Conservation (phyloP, 768 basidiomycete species). For the Auricularia cornea region DNA sequence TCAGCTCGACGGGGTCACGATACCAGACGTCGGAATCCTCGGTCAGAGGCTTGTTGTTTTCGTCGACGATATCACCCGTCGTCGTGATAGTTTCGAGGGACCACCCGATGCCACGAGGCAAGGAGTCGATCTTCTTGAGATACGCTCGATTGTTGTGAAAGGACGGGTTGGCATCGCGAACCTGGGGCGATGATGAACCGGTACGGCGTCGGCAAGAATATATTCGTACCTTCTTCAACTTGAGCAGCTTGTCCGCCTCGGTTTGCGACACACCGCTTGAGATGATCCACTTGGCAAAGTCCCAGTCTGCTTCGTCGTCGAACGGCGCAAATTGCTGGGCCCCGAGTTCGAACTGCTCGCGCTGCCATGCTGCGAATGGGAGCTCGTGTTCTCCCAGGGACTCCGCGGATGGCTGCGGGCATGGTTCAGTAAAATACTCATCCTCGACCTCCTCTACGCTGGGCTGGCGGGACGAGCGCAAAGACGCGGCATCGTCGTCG, state of each 20-base stretch:
- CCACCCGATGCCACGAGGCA: constrained; percentile 20
- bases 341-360: no score
- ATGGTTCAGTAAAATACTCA: no score
- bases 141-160: constrained; percentile 20
- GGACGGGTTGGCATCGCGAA: constrained; percentile 11
- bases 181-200: constrained; percentile 11
- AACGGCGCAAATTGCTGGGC: constrained; percentile 11
- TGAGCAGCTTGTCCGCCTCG: constrained; percentile 24
- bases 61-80: background rate
- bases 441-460: no score
- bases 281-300: constrained; percentile 27
- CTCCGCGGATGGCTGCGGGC: no score
- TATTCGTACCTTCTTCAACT: constrained; percentile 20
- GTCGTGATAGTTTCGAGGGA: background rate
- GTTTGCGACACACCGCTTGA: constrained; percentile 17
- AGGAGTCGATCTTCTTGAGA: constrained; percentile 18
- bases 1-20: constrained; percentile 19
- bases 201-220: background rate
- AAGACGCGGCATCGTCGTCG: no score
- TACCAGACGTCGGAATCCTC: constrained; percentile 17
- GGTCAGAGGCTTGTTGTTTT: background rate
- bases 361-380: no score
- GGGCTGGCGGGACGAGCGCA: no score
- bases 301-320: constrained; percentile 24
- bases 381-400: no score